Conservation (phyloP, 2,329 filamentous ascomycete genomes). For the Ophiostoma novo-ulmi region DNA sequence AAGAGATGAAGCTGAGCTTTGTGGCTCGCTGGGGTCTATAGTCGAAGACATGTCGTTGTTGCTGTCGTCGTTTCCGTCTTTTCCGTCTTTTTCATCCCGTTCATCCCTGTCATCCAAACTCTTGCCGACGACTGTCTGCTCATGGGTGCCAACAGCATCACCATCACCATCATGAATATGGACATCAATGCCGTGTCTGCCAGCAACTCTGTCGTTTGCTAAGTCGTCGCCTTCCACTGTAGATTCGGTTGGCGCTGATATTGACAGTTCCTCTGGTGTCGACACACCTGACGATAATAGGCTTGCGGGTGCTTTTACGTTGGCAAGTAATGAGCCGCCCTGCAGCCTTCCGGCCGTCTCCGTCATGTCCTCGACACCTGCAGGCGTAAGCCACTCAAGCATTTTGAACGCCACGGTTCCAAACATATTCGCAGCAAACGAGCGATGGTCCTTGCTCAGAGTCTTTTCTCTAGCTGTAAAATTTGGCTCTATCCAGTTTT, state of each 20-base stretch:
- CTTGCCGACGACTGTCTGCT: not conserved
- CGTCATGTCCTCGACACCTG: conserved; percentile 48
- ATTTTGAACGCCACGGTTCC: conserved; percentile 63
- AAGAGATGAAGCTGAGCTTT: not conserved
- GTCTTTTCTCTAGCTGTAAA: conserved; percentile 45
- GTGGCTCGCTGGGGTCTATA: not conserved
- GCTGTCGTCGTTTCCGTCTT: not conserved
- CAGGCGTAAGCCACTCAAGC: conserved; percentile 64
- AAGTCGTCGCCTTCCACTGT: not conserved
- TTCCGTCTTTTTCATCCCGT: not conserved
- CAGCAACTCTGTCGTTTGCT: not conserved
- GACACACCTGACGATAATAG: not conserved
- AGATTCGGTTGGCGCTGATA: conserved; percentile 8
- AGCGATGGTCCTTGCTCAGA: conserved; percentile 52
- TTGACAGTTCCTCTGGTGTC: not conserved
- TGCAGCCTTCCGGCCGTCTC: conserved; percentile 35
- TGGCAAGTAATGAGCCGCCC: not conserved
- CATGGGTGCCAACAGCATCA: not conserved
- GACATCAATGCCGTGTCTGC: not conserved
- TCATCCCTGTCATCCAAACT: not conserved
- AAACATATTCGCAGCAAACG: conserved; percentile 59
- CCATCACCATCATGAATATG: not conserved
- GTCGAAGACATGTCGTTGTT: not conserved
- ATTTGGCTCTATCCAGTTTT: conserved; percentile 23
- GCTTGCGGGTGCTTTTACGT: not conserved